Base-by-base conservation (phyloP, 495 filamentous ascomycete species). In the Parathielavia appendiculata region DNA sequence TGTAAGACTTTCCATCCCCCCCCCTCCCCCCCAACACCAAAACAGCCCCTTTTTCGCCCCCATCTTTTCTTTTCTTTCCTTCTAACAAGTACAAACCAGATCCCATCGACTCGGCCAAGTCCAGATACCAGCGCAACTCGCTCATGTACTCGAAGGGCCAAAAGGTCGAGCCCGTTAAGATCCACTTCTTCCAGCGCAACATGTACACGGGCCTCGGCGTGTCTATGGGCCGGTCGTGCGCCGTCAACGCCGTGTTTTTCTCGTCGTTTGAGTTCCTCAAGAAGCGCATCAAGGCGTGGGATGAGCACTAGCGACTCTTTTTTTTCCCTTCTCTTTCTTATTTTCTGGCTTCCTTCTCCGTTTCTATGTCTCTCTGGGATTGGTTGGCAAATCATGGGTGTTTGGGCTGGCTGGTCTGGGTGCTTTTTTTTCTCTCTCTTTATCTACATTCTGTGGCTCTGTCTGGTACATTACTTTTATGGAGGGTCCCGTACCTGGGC, bases 71-170 rank as follows among this genome's bases (percentile, higher is more conserved):
- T 10, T 17, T 49, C 30, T 50, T 5, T 35, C 47, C 20, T 22
- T 9, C 34, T 34, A 39, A 11, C 14, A 46, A 58, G 51, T 57
- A 22, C 30, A 1, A 4, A 26, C 13, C 54, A 79, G 77, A 92
- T 69, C 89, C 89, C 11, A 85, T 93, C 63, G 89, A 93, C 70
- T 87, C 87, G 8, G 88, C 87, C 10, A 93, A 93, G 71, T 87
- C 82, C 60, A 86, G 87, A 56, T 93, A 91, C 69, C 89, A 93
- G 67, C 80, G 87, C 20, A 89, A 91, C 63, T 84, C 88, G 46
- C 76, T 93, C 35, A 84, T 86, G 55, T 83, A 83, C 65, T 77
- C 81, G 30, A 76, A 75, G 51, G 81, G 80, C 17, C 80, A 83
- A 41, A 79, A 79, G 54, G 79, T 81, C 19, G 74, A 81, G 34